phyloP scores from a whole-genome alignment of 2,329 filamentous ascomycete genomes.

The Leptographium radiaticola region DNA sequence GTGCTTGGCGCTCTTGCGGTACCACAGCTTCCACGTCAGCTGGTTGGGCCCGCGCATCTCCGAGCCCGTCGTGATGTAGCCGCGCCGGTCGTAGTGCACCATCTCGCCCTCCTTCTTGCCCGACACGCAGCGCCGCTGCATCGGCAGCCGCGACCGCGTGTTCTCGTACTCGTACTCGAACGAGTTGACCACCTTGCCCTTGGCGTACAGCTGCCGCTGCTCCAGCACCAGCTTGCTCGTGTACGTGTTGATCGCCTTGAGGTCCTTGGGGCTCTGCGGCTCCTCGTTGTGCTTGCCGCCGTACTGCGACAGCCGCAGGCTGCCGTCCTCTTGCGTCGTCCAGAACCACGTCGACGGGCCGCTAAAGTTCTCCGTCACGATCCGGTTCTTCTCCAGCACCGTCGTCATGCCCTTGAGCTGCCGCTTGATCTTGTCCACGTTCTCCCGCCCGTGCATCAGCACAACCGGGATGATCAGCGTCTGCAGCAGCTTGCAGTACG shows the following conservation, averaged over 20 bases:
- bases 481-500: conserved; percentile 9
- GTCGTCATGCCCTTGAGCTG: conserved; percentile 7
- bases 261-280: conserved; percentile 24
- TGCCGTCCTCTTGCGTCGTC: conserved; percentile 2
- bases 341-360: conserved; percentile 11
- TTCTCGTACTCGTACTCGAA: conserved; percentile 18
- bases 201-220: conserved; percentile 14
- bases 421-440: conserved; percentile 25
- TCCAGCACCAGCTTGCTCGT: conserved; percentile 30
- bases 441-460: conserved; percentile 23
- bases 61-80: conserved; percentile 38
- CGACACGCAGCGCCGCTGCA: conserved; percentile 30
- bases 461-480: conserved; percentile 6
- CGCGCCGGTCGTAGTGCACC: conserved; percentile 37
- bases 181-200: not conserved
- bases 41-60: conserved; percentile 38
- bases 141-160: conserved; percentile 22
- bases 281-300: conserved; percentile 24
- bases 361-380: conserved; percentile 7
- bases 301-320: conserved; percentile 9
- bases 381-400: conserved; percentile 7
- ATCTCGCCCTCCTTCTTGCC: conserved; percentile 31
- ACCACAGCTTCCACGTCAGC: conserved; percentile 39
- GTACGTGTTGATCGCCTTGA: conserved; percentile 34
- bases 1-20: conserved; percentile 38